phyloP scores from a whole-genome alignment of 192 early-diverging fungal species.

The Dissophora ornata region DNA sequence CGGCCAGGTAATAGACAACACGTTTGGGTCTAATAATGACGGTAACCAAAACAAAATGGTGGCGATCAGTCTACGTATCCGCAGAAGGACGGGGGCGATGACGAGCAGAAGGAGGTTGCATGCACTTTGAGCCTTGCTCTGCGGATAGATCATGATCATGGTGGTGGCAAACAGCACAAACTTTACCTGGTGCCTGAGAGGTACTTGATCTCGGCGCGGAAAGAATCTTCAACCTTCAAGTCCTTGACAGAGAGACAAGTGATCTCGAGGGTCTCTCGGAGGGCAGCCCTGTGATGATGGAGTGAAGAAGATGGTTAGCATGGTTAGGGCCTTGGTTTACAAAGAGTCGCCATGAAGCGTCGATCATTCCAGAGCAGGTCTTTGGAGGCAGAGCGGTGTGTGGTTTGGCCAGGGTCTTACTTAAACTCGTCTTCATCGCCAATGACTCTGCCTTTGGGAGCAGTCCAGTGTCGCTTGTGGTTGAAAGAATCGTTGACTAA shows the following conservation, averaged over 20 bases:
- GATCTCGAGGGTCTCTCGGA: conserved; percentile 79
- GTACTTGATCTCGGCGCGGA: conserved; percentile 84
- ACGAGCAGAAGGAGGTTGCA: no score
- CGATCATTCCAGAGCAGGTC: no score
- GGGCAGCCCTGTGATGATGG: conserved; percentile 71
- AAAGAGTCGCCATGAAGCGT: no score
- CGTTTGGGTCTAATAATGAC: conserved; percentile 71
- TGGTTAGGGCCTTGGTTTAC: no score
- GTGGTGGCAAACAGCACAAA: background rate
- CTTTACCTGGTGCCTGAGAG: conserved; percentile 76
- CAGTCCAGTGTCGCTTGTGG: conserved; percentile 85
- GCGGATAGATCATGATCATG: no score
- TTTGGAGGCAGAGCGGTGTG: no score
- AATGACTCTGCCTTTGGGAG: conserved; percentile 83
- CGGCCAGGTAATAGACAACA: conserved; percentile 85
- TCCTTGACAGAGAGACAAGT: conserved; percentile 78
- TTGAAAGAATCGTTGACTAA: conserved; percentile 85
- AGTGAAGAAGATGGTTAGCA: no score
- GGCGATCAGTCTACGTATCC: no score
- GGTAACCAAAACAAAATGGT: no score
- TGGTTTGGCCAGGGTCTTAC: no score
- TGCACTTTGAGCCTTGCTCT: no score
- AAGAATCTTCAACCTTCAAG: conserved; percentile 76
- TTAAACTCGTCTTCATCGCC: conserved; percentile 85
- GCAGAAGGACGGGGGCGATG: no score